phyloP scores from a whole-genome alignment of 495 filamentous ascomycete species.

The Hypoxylon trugodes region DNA sequence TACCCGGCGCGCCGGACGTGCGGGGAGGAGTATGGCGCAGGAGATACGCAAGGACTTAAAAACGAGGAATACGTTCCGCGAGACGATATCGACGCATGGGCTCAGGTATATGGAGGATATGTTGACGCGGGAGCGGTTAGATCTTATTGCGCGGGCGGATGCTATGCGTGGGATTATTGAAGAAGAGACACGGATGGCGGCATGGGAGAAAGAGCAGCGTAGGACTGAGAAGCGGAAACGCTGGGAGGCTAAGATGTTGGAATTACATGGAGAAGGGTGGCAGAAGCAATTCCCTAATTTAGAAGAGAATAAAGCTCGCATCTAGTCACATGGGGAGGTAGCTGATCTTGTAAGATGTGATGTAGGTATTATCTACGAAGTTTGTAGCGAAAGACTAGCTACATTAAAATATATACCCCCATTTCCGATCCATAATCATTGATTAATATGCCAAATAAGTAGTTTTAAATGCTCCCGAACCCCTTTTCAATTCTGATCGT shows the following conservation, averaged over 20 bases:
- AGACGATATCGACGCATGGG: conserved; percentile 11
- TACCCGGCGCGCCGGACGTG: too few species aligned
- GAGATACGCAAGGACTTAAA: background rate
- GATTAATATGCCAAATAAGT: background rate
- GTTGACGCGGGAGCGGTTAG: conserved; percentile 32
- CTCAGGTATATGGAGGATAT: conserved; percentile 13
- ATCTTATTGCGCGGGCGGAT: conserved; percentile 49
- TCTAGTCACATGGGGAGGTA: too few species aligned
- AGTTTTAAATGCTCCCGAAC: background rate
- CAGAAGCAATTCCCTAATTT: conserved; percentile 10
- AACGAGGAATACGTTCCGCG: background rate
- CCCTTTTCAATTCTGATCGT: background rate
- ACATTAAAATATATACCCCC: conserved; percentile 2
- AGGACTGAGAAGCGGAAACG: conserved; percentile 10
- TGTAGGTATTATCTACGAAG: background rate
- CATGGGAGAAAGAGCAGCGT: conserved; percentile 48
- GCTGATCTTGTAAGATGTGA: too few species aligned
- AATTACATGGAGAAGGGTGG: conserved; percentile 29
- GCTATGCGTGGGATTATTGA: conserved; percentile 59
- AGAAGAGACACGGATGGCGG: conserved; percentile 54
- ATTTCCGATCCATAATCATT: background rate
- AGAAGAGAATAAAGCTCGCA: background rate
- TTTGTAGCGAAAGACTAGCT: background rate
- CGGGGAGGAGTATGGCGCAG: conserved; percentile 27
- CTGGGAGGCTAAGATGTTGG: conserved; percentile 31